Percentiles rank a stretch among this genome's conserved stretches.
phyloP scores from a whole-genome alignment of 1,284 basidiomycete species.

The Nidula niveotomentosa region DNA sequence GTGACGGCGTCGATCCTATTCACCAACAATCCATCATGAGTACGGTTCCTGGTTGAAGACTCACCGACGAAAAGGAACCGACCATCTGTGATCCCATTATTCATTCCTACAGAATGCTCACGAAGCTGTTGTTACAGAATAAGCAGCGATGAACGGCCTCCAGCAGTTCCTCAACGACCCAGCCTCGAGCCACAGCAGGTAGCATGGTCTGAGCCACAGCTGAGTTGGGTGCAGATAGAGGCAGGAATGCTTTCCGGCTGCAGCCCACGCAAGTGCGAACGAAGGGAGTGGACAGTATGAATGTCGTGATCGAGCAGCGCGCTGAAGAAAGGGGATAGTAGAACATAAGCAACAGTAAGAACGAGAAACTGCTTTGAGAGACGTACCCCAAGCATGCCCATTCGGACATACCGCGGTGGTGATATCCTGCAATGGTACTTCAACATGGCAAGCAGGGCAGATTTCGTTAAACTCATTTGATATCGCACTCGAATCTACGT shows the following conservation, averaged over 20 bases:
- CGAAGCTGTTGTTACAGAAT: constrained; percentile 69
- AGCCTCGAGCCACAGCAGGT: constrained; percentile 49
- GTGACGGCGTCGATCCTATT: too few relatives aligned
- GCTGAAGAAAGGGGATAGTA: constrained; percentile 32
- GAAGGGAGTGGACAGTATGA: constrained; percentile 64
- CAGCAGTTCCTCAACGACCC: constrained; percentile 64
- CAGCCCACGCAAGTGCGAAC: constrained; percentile 73
- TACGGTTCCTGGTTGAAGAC: too few relatives aligned
- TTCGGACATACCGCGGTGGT: constrained; percentile 59
- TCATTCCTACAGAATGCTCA: constrained; percentile 42
- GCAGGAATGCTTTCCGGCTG: constrained; percentile 66
- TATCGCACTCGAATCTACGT: constrained; percentile 9
- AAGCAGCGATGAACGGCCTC: constrained; percentile 64
- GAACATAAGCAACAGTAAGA: constrained; percentile 4
- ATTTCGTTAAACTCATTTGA: constrained; percentile 46
- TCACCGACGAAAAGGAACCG: too few relatives aligned
- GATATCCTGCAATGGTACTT: constrained; percentile 56
- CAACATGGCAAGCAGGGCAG: constrained; percentile 68
- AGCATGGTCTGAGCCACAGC: constrained; percentile 29
- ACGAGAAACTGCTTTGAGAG: not conserved
- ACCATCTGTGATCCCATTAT: too few relatives aligned
- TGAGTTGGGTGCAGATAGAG: constrained; percentile 32
- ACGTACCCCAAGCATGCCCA: constrained; percentile 69
- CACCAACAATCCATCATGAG: too few relatives aligned
- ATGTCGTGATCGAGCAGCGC: constrained; percentile 71